A percentile compares a stretch with the other conserved stretches of the same genome.
These are phyloP conservation scores for Ambrosia trifida DNA, from an alignment of 129 eudicot species.

Conservation along the genomic window DNA sequence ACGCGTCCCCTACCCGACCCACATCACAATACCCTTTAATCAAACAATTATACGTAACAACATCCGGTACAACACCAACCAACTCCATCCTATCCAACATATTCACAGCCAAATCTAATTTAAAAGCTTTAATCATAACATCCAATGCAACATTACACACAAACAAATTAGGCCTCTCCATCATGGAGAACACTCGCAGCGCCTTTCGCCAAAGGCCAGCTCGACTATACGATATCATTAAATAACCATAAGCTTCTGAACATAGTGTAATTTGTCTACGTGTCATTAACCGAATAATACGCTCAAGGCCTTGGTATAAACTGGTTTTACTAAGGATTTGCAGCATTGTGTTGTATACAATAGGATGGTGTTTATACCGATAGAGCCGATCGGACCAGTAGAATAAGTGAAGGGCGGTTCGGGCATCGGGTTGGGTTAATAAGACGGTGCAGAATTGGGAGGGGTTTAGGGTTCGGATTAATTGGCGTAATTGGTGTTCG, in stretches of 20 bases:
- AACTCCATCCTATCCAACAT: constrained; percentile 64
- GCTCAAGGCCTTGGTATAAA: constrained; percentile 71
- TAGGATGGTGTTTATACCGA: constrained; percentile 72
- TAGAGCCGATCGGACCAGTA: constrained; percentile 84
- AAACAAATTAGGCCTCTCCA: constrained; percentile 67
- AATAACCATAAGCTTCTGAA: constrained; percentile 54
- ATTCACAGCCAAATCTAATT: constrained; percentile 65
- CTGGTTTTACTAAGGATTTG: constrained; percentile 71
- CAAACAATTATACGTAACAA: constrained; percentile 74
- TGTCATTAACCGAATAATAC: constrained; percentile 66
- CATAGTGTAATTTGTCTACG: constrained; percentile 48
- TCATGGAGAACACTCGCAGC: constrained; percentile 55
- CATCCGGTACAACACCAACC: constrained; percentile 66
- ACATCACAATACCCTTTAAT: constrained; percentile 82
- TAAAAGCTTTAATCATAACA: constrained; percentile 63
- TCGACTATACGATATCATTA: constrained; percentile 80
- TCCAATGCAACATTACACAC: constrained; percentile 67
- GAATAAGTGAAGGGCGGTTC: constrained; percentile 77
- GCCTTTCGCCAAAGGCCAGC: constrained; percentile 72
- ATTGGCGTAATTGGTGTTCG: constrained; percentile 58
- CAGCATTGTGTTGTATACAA: constrained; percentile 75
- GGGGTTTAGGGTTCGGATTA: constrained; percentile 69
- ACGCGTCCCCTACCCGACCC: constrained; percentile 53
- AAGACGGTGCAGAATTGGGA: constrained; percentile 69
- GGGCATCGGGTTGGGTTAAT: constrained; percentile 52